phyloP scores from a whole-genome alignment of 2,329 filamentous ascomycete species.

The Hansfordia pulvinata region DNA sequence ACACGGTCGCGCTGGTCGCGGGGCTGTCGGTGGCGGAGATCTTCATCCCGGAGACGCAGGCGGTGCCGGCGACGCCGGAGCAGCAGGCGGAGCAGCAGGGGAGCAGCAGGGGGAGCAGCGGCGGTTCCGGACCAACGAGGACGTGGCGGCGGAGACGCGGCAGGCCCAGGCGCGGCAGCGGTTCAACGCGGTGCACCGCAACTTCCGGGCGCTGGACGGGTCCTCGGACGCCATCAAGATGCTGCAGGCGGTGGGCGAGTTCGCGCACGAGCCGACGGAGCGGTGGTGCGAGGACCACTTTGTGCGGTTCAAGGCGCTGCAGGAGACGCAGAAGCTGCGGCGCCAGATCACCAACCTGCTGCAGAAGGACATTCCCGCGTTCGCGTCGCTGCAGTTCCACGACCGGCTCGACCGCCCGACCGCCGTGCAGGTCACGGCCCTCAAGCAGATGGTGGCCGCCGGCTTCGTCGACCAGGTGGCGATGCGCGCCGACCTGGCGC shows the following conservation, averaged over 20 bases:
- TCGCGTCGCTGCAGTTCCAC: slow-evolving; percentile 38
- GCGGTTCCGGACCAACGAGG: slow-evolving; percentile 44
- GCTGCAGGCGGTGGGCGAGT: slow-evolving; percentile 77
- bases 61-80: slow-evolving; percentile 41
- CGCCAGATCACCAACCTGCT: slow-evolving; percentile 74
- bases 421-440: slow-evolving; percentile 56
- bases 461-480: slow-evolving; percentile 93
- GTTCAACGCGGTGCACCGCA: slow-evolving; percentile 60
- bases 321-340: slow-evolving; percentile 73
- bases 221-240: slow-evolving; percentile 82
- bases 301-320: slow-evolving; percentile 74
- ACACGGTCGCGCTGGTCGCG: slow-evolving; percentile 79
- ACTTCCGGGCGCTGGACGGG: slow-evolving; percentile 71
- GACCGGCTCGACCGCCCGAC: slow-evolving; percentile 46
- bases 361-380: slow-evolving; percentile 57
- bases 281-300: slow-evolving; percentile 73
- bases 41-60: slow-evolving; percentile 71
- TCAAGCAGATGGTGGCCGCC: slow-evolving; percentile 84
- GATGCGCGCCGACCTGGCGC: slow-evolving; percentile 77
- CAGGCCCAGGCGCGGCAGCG: slow-evolving; percentile 48
- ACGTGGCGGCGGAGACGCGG: slow-evolving; percentile 58
- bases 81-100: too few species aligned
- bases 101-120: too few species aligned
- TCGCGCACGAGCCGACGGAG: slow-evolving; percentile 59
- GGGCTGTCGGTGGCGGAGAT: slow-evolving; percentile 79